A percentile compares a stretch with the other conserved stretches of the same genome.
Evolutionary conservation across 495 filamentous ascomycete species (phyloP).

Genomic region (Pyronema omphalodes): DNA sequence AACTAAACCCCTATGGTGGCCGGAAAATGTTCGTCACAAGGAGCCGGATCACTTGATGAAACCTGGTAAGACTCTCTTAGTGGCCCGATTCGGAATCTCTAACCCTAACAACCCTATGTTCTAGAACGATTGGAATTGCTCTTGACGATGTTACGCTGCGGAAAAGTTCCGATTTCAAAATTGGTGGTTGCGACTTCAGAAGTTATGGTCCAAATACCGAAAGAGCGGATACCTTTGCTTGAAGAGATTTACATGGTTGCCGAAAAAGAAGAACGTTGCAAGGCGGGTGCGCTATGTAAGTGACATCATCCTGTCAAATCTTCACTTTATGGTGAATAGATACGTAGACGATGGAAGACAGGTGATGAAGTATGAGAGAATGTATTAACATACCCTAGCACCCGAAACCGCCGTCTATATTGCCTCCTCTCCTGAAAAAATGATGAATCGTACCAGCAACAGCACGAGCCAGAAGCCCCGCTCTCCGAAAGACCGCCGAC

Average conservation of each 20-base stretch:
- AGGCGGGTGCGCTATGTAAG: constrained; percentile 35
- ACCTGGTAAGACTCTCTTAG: constrained; percentile 36
- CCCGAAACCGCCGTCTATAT: constrained; percentile 19
- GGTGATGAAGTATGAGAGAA: too few relatives aligned
- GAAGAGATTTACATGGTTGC: constrained; percentile 37
- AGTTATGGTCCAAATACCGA: constrained; percentile 22
- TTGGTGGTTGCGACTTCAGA: constrained; percentile 24
- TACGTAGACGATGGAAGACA: not conserved
- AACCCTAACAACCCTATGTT: not conserved
- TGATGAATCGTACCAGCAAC: constrained; percentile 21
- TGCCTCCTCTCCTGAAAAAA: constrained; percentile 22
- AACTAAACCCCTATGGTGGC: constrained; percentile 70
- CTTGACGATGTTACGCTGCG: constrained; percentile 23
- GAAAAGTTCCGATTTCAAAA: constrained; percentile 23
- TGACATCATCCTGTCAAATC: not conserved
- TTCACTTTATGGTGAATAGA: not conserved
- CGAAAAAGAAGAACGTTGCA: constrained; percentile 35
- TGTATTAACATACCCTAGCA: constrained; percentile 14
- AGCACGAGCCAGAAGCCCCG: constrained; percentile 10
- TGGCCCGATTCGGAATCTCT: not conserved
- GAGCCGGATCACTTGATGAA: constrained; percentile 76
- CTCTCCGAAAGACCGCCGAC: constrained; percentile 11
- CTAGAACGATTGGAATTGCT: constrained; percentile 24
- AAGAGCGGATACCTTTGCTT: constrained; percentile 25
- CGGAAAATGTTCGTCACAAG: constrained; percentile 45